A percentile compares a stretch with the other conserved stretches of the same genome.
Evolutionary conservation across 1,284 basidiomycete species (phyloP).

Genomic region (Puccinia coronata): DNA sequence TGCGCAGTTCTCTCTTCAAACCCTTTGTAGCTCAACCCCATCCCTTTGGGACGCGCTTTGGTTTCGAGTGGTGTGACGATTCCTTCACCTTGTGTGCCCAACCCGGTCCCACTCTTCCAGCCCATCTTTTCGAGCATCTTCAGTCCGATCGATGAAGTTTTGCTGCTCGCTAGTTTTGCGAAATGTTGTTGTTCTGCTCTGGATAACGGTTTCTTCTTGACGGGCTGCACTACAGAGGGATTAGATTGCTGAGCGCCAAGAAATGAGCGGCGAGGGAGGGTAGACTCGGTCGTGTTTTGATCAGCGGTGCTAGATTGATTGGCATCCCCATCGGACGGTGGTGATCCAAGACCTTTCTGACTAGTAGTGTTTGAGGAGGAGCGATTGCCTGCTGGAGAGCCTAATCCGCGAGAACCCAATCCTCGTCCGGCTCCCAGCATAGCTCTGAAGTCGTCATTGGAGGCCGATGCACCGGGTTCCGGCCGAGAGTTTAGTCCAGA

Average conservation of each 20-base stretch:
- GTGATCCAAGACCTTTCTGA: conserved; percentile 40
- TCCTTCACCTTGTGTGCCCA: conserved; percentile 76
- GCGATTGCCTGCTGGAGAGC: neutral
- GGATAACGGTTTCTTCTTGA: conserved; percentile 64
- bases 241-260: conserved; percentile 61
- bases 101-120: conserved; percentile 81
- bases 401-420: conserved; percentile 19
- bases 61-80: conserved; percentile 84
- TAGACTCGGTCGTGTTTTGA: conserved; percentile 44
- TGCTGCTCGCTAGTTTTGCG: conserved; percentile 65
- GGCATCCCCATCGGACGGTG: conserved; percentile 39
- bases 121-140: conserved; percentile 91
- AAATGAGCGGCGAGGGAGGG: conserved; percentile 60
- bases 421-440: conserved; percentile 22
- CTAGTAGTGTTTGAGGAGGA: conserved; percentile 16
- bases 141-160: conserved; percentile 70
- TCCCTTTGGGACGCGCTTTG: conserved; percentile 75
- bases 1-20: conserved; percentile 85
- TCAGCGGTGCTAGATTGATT: conserved; percentile 51
- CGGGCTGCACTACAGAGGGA: conserved; percentile 62
- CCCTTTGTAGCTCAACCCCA: conserved; percentile 80
- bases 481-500: conserved; percentile 13
- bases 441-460: conserved; percentile 46
- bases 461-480: conserved; percentile 20
- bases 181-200: conserved; percentile 75